phyloP scores from a whole-genome alignment of 305 asterid genomes.

The Lippia alba region DNA sequence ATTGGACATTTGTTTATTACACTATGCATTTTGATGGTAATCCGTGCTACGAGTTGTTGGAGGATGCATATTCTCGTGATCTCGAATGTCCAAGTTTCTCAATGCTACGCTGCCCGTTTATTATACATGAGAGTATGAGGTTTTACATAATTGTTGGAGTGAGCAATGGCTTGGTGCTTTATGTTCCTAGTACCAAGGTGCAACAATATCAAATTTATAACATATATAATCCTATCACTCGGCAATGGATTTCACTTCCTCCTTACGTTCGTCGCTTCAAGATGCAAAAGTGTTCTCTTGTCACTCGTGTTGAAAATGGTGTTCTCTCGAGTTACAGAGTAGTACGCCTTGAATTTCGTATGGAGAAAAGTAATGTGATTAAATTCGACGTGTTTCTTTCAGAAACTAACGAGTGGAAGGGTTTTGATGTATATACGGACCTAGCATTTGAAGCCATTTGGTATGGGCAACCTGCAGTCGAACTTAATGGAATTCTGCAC shows the following conservation, averaged over 20 bases:
- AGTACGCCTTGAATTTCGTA: neutral
- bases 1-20: neutral
- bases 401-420: neutral
- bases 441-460: neutral
- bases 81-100: neutral
- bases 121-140: no score
- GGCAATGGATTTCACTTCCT: neutral
- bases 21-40: neutral
- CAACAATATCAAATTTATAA: no score
- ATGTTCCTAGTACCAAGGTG: neutral
- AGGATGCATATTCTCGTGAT: neutral
- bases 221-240: neutral
- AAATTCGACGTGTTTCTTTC: neutral
- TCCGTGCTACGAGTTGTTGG: neutral
- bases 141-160: neutral
- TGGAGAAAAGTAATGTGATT: neutral
- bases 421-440: neutral
- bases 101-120: no score
- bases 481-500: neutral
- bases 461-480: no score
- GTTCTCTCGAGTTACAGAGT: constrained; percentile 12
- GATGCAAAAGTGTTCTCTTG: neutral
- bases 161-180: neutral
- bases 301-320: constrained; percentile 5
- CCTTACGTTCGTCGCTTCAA: neutral